Evolutionary conservation across 257 asterid species (phyloP).

Genomic region (Apocynum venetum): DNA sequence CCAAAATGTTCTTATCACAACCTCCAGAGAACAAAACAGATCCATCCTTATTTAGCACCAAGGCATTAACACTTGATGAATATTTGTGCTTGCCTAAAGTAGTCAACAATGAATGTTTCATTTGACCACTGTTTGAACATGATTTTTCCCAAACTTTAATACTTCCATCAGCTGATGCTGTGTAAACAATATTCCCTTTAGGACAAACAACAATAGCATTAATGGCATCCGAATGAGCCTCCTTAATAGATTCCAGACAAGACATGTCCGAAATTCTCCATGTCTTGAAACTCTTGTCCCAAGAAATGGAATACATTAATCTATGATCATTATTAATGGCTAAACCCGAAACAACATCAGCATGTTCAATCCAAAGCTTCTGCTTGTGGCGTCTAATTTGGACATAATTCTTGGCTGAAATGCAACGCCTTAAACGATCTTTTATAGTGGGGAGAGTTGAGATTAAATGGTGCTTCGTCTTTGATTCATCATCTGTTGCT

Average conservation of each 20-base stretch:
- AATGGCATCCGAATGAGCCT: conserved; percentile 54
- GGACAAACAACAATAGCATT: conserved; percentile 36
- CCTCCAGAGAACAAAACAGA: conserved; percentile 45
- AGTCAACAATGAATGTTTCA: conserved; percentile 7
- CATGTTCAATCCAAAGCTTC: conserved; percentile 55
- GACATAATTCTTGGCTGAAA: conserved; percentile 43
- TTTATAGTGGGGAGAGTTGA: conserved; percentile 51
- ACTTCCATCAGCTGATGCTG: conserved; percentile 53
- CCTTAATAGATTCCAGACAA: conserved; percentile 35
- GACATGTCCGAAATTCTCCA: conserved; percentile 41
- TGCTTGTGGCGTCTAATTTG: conserved; percentile 41
- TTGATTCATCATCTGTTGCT: not conserved
- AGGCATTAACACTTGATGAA: conserved; percentile 48
- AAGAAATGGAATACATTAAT: conserved; percentile 44
- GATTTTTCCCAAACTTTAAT: conserved; percentile 40
- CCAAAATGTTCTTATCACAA: conserved; percentile 32
- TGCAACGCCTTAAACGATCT: conserved; percentile 32
- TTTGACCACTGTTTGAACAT: not conserved
- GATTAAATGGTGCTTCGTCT: conserved; percentile 27
- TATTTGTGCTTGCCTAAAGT: conserved; percentile 25
- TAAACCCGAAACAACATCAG: conserved; percentile 46
- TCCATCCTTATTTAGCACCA: conserved; percentile 37
- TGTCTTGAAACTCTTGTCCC: conserved; percentile 53
- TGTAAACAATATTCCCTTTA: conserved; percentile 29
- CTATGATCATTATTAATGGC: conserved; percentile 21